Evolutionary conservation across 2,329 filamentous ascomycete genomes (phyloP).

Genomic region (Cryphonectria naterciae): DNA sequence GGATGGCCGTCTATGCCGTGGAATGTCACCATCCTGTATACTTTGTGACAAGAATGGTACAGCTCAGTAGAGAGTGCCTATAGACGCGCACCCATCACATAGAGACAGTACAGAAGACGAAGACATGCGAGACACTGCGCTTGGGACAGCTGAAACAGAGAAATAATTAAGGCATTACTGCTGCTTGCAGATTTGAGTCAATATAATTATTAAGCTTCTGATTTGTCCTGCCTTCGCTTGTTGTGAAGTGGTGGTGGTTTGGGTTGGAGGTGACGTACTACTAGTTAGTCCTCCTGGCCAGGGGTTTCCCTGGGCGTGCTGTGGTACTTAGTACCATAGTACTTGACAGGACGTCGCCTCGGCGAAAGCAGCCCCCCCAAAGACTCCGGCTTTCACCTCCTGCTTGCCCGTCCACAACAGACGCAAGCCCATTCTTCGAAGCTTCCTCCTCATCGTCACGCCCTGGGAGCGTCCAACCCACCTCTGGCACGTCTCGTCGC

Average conservation of each 20-base stretch:
- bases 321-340: neutral
- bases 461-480: neutral
- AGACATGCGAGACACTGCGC: neutral
- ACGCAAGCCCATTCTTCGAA: neutral
- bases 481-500: conserved; percentile 3
- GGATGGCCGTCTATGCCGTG: neutral
- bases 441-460: neutral
- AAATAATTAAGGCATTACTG: neutral
- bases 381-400: conserved; percentile 4
- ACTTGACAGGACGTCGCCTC: neutral
- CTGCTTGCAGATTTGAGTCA: conserved; percentile 7
- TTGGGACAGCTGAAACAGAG: neutral
- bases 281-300: neutral
- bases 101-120: neutral
- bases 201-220: neutral
- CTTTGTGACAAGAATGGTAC: neutral
- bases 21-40: neutral
- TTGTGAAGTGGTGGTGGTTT: neutral
- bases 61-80: neutral
- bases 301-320: neutral
- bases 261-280: neutral
- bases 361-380: neutral
- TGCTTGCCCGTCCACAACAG: neutral
- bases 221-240: neutral
- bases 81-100: neutral